Evolutionary conservation across 176 grass and related monocot genomes (phyloP), one percentile per base, ranked within the genome.

Genomic region (Raddia guianensis): DNA sequence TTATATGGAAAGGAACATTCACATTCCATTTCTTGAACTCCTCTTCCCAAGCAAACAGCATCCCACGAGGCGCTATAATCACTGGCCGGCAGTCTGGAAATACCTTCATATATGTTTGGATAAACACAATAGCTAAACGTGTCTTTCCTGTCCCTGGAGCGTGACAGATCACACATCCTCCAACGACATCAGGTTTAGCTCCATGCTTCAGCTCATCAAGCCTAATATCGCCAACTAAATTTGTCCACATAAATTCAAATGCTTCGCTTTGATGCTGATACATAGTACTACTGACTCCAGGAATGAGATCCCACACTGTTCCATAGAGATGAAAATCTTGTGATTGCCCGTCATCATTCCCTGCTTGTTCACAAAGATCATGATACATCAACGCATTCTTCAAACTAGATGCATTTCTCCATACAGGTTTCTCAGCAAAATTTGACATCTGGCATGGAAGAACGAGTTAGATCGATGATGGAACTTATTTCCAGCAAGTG

Each of bases 191-290:
- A 82, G 89, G 78, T 51, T 81, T 76, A 68, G 89, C 84, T 44
- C 81, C 79, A 61, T 71, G 81, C 42, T 86, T 93, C 58, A 94
- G n/a, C 82, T 89, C 77, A 83, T 94, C 80, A 63, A 92, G 89
- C 59, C 89, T 82, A 76, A 97, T 88, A 58, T 82, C 86, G 37
- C 94, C 94, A 2, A 90, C 91, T 53, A 94, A 57, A 77, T 94
- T 97, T 87, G 88, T 90, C 94, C 91, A 97, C 91, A 97, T 94
- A 84, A 97, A 97, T 71, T 97, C 94, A 73, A 97, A 90, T 82
- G 94, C 94, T 87, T 97, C 85, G 5, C 64, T 71, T 66, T 97
- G 91, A 87, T 97, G 94, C 66, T 85, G 60, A 74, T 94, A 92
- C 89, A 97, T 86, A 54, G 71, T 94, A 66, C 40, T 59, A 72